phyloP scores from a whole-genome alignment of 768 basidiomycete species.

The Rhizopogon vesiculosus region DNA sequence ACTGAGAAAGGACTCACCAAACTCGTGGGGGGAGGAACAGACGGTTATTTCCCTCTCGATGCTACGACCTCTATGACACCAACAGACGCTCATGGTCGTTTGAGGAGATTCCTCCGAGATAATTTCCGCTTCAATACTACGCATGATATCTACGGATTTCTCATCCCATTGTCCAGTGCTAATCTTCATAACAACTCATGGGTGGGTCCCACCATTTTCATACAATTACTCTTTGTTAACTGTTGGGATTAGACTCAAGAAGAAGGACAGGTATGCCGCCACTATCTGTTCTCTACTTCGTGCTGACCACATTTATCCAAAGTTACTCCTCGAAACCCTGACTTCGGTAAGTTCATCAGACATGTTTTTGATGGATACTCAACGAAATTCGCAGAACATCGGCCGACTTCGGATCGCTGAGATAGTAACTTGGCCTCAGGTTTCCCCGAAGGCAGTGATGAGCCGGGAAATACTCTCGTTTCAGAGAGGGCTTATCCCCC shows the following conservation, averaged over 20 bases:
- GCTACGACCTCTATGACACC: constrained; percentile 33
- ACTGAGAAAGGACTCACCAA: constrained; percentile 42
- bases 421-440: constrained; percentile 40
- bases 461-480: constrained; percentile 43
- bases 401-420: constrained; percentile 47
- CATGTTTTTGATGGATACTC: background rate
- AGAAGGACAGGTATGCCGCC: constrained; percentile 43
- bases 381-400: constrained; percentile 33
- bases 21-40: constrained; percentile 35
- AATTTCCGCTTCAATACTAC: constrained; percentile 37
- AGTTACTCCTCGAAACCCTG: constrained; percentile 37
- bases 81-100: constrained; percentile 38
- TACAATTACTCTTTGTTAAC: background rate
- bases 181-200: constrained; percentile 34
- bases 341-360: constrained; percentile 27
- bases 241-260: constrained; percentile 32
- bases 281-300: background rate
- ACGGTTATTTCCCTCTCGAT: constrained; percentile 35
- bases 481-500: constrained; percentile 48
- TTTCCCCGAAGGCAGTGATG: constrained; percentile 36
- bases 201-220: constrained; percentile 26
- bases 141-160: constrained; percentile 43
- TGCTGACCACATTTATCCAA: background rate
- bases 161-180: constrained; percentile 31
- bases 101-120: constrained; percentile 41